phyloP scores from a whole-genome alignment of 371 early-diverging fungal species.

The Actinomortierella wolfii region DNA sequence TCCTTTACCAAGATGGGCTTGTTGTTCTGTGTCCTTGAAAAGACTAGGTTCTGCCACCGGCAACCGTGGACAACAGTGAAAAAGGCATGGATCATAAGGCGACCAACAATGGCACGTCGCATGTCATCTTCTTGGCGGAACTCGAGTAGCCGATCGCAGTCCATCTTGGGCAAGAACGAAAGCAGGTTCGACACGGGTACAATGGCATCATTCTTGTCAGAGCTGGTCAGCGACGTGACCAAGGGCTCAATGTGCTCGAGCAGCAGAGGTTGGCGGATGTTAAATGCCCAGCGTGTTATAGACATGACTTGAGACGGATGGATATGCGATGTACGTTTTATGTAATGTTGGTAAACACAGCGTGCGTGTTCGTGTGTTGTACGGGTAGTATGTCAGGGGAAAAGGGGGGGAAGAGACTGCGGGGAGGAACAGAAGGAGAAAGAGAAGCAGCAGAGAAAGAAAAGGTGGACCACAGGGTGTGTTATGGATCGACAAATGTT shows the following conservation, averaged over 20 bases:
- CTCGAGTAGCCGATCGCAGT: slow-evolving; percentile 29
- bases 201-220: slow-evolving; percentile 18
- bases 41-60: slow-evolving; percentile 29
- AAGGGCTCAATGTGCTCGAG: slow-evolving; percentile 32
- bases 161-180: slow-evolving; percentile 28
- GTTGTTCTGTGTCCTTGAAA: slow-evolving; percentile 21
- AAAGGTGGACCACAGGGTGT: background rate
- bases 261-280: slow-evolving; percentile 36
- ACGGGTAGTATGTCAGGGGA: too few relatives aligned
- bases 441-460: background rate
- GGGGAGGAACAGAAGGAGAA: slow-evolving; percentile 1
- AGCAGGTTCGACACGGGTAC: slow-evolving; percentile 38
- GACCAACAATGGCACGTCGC: slow-evolving; percentile 33
- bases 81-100: slow-evolving; percentile 40
- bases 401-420: too few relatives aligned
- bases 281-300: slow-evolving; percentile 45
- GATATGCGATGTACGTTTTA: too few relatives aligned
- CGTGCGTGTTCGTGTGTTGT: too few relatives aligned
- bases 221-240: slow-evolving; percentile 33
- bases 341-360: too few relatives aligned
- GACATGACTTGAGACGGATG: slow-evolving; percentile 11
- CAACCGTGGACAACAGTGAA: slow-evolving; percentile 27
- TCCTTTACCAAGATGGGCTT: slow-evolving; percentile 37
- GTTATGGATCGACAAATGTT: background rate
- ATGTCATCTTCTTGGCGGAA: slow-evolving; percentile 33